Conservation (phyloP, 1,284 basidiomycete species). For the Ganoderma meredithae region DNA sequence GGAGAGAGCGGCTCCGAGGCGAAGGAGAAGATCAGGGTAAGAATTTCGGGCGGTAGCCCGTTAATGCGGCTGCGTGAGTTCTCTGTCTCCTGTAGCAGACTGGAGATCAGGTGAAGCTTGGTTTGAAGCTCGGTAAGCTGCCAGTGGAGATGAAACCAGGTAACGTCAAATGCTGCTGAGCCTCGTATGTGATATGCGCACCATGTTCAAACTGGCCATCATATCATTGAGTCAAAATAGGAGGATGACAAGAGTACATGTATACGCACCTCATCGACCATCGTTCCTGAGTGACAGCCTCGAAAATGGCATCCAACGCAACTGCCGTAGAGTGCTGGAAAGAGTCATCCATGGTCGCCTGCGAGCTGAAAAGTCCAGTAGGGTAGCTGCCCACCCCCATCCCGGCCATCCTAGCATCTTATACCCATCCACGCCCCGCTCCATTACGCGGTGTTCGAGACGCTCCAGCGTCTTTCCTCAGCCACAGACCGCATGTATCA, state of each 20-base stretch:
- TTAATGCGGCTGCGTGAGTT: conserved; percentile 19
- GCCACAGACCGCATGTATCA: background rate
- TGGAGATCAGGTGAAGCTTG: conserved; percentile 8
- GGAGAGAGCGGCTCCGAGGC: conserved; percentile 13
- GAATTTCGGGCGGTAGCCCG: conserved; percentile 26
- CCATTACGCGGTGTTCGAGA: background rate
- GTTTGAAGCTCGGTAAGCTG: conserved; percentile 23
- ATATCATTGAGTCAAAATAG: background rate
- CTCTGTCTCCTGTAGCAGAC: conserved; percentile 22
- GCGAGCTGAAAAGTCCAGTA: background rate
- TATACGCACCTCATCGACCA: conserved; percentile 18
- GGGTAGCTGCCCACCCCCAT: background rate
- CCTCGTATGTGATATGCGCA: background rate
- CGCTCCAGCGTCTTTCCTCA: background rate
- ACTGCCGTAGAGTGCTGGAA: background rate
- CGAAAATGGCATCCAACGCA: background rate
- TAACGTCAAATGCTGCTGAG: background rate
- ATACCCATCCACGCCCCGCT: conserved; percentile 17
- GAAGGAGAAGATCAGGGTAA: conserved; percentile 23
- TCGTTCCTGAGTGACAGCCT: conserved; percentile 3
- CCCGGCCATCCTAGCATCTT: background rate
- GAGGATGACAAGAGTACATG: background rate
- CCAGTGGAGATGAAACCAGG: background rate
- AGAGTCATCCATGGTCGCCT: background rate
- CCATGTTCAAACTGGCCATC: conserved; percentile 7